Evolutionary conservation across 177 flowering plant species (phyloP).

Genomic region (Tripterygium wilfordii): DNA sequence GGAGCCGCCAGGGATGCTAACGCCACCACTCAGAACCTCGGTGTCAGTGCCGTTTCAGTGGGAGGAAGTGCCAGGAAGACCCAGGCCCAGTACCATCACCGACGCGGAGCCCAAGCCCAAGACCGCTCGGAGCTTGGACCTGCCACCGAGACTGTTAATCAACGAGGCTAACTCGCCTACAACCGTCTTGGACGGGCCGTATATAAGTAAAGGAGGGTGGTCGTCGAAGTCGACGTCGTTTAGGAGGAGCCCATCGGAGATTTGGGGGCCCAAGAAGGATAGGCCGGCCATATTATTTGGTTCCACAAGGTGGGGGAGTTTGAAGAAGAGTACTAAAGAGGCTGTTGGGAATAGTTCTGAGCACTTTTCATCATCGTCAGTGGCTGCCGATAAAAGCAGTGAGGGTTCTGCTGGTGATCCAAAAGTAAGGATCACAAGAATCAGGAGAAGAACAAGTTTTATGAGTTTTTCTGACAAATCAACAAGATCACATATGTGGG

Average conservation of each 20-base stretch:
- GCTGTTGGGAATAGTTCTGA: conserved; percentile 13
- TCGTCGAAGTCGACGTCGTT: conserved; percentile 21
- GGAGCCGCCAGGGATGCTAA: conserved; percentile 36
- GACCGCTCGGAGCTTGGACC: conserved; percentile 38
- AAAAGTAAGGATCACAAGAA: conserved; percentile 36
- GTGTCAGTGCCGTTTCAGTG: conserved; percentile 69
- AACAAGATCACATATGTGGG: conserved; percentile 32
- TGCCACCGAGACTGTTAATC: conserved; percentile 56
- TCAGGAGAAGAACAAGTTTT: conserved; percentile 27
- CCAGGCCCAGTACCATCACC: conserved; percentile 22
- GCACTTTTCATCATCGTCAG: conserved; percentile 11
- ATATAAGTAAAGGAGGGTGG: conserved; percentile 18
- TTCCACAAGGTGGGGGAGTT: conserved; percentile 25
- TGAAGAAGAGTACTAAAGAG: conserved; percentile 16
- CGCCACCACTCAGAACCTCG: conserved; percentile 48
- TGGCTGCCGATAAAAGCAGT: not conserved
- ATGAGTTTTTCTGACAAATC: conserved; percentile 11
- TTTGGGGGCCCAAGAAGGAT: conserved; percentile 1
- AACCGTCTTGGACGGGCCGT: conserved; percentile 49
- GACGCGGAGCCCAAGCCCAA: conserved; percentile 6
- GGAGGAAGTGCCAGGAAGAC: conserved; percentile 85
- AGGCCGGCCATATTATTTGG: conserved; percentile 18
- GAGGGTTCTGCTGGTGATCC: conserved; percentile 6
- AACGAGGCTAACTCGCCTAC: conserved; percentile 3
- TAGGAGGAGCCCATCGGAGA: conserved; percentile 14